Conservation (phyloP, 768 basidiomycete species). For the Coprinopsis sp. region DNA sequence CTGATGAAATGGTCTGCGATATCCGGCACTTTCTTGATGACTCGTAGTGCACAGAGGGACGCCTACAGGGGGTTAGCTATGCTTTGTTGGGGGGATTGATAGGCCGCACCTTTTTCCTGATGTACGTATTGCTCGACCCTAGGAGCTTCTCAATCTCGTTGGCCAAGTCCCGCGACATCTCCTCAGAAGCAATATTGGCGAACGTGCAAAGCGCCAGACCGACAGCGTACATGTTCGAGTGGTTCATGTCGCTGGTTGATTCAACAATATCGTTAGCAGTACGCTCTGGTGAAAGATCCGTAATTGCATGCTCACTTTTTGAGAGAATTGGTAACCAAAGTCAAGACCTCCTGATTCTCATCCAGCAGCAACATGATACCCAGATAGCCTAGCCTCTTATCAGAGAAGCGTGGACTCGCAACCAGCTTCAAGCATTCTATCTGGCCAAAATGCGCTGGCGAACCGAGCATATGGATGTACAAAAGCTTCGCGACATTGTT, state of each 20-base stretch:
- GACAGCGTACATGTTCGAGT: slow-evolving; percentile 98
- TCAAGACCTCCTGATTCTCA: slow-evolving; percentile 96
- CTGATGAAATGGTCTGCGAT: slow-evolving; percentile 86
- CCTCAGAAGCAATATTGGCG: slow-evolving; percentile 98
- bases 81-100: slow-evolving; percentile 4
- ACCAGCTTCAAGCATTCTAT: slow-evolving; percentile 96
- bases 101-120: slow-evolving; percentile 85
- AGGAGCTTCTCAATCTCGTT: slow-evolving; percentile 98
- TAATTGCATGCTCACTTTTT: slow-evolving; percentile 71
- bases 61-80: slow-evolving; percentile 49
- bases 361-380: slow-evolving; percentile 98
- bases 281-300: no score
- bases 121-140: slow-evolving; percentile 97
- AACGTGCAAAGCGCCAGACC: slow-evolving; percentile 97
- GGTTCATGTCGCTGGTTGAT: slow-evolving; percentile 99
- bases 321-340: slow-evolving; percentile 94
- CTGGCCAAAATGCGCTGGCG: slow-evolving; percentile 98
- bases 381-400: slow-evolving; percentile 94
- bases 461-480: slow-evolving; percentile 99
- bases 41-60: slow-evolving; percentile 88
- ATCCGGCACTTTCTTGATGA: slow-evolving; percentile 95
- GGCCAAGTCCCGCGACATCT: slow-evolving; percentile 97
- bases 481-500: slow-evolving; percentile 97
- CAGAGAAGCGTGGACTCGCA: slow-evolving; percentile 90
- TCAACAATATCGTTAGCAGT: no score